Evolutionary conservation across 2,329 filamentous ascomycete genomes (phyloP).

Genomic region (Hypoxylon sp.): DNA sequence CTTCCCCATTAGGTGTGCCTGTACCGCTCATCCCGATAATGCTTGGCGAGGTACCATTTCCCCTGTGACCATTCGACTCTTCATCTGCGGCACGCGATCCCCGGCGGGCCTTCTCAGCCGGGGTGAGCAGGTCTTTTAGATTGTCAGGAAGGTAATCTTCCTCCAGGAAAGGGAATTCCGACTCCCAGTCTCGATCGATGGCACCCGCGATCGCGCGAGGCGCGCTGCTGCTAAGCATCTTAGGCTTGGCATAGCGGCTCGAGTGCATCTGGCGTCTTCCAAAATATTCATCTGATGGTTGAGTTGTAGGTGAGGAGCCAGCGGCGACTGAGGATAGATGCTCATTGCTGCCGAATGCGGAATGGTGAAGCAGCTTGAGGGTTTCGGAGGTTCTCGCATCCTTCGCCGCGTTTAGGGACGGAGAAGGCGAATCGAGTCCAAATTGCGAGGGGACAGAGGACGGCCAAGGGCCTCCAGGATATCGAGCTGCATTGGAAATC

Average conservation of each 20-base stretch:
- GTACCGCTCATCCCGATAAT: slow-evolving; percentile 58
- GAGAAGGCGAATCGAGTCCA: slow-evolving; percentile 86
- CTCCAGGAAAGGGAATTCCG: slow-evolving; percentile 81
- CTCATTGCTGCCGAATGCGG: slow-evolving; percentile 76
- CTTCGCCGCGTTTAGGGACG: slow-evolving; percentile 76
- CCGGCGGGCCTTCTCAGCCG: slow-evolving; percentile 75
- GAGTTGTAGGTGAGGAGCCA: slow-evolving; percentile 54
- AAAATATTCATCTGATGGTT: slow-evolving; percentile 71
- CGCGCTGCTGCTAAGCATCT: slow-evolving; percentile 77
- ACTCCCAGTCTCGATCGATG: slow-evolving; percentile 76
- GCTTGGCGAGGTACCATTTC: slow-evolving; percentile 56
- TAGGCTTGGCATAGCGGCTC: slow-evolving; percentile 76
- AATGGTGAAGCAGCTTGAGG: slow-evolving; percentile 75
- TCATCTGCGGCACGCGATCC: slow-evolving; percentile 73
- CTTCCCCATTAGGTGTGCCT: slow-evolving; percentile 59
- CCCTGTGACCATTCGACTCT: slow-evolving; percentile 58
- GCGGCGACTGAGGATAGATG: slow-evolving; percentile 69
- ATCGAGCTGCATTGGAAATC: slow-evolving; percentile 90
- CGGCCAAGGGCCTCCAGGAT: slow-evolving; percentile 83
- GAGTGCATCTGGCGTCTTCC: slow-evolving; percentile 80
- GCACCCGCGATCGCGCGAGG: slow-evolving; percentile 74
- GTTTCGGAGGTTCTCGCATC: slow-evolving; percentile 74
- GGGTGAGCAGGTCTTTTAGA: slow-evolving; percentile 75
- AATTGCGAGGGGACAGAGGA: slow-evolving; percentile 95
- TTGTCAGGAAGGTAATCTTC: slow-evolving; percentile 89